Evolutionary conservation across 2,329 filamentous ascomycete species (phyloP), one percentile per base, ranked within the genome.

Genomic region (Penicillium aurantiogriseum): DNA sequence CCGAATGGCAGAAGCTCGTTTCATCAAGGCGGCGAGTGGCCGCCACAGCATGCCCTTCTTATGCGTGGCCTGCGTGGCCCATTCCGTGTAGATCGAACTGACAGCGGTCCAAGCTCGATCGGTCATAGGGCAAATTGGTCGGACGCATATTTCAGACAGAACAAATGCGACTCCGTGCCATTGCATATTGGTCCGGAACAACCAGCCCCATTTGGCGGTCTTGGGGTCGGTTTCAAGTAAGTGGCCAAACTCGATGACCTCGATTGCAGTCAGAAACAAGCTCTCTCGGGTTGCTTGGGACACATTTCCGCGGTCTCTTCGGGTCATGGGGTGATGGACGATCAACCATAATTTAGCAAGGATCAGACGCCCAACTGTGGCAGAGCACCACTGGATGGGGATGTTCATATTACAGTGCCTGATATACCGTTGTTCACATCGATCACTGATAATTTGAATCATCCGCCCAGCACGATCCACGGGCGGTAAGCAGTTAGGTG

Each of bases 281-380:
- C 86, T 86, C 60, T 91, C 84, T 56, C 85, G 84, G 9, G 85
- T 84, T 47, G 87, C 86, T 49, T 83, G 80, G 0, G 85, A 82
- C 8, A 89, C 77, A 27, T 79, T 80, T n/a, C 80, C 80, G 27
- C 85, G 62, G 38, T 71, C 82, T 35, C 81, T 80, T 51, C 86
- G 83, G 33, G 89, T 85, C 66, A 88, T 81, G 0, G 89, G 89
- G 64, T 93, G 87, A 67, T 93, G 89, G 2, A 91, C 82, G 58
- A 92, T 82, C 36, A 94, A 80, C 77, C 87, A 90, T 79, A 92
- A 85, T 74, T 92, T 93, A 51, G 87, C 86, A 75, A 92, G 84
- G 60, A 92, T 85, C 33, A 93, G 79, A 10, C 88, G 84, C 3
- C 85, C 82, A 25, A 90, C 80, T 29, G 88, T 88, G 4, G 85